A percentile compares a stretch with the other conserved stretches of the same genome.
Conservation (phyloP, 345 rosid species). For the Ricinus communis region DNA sequence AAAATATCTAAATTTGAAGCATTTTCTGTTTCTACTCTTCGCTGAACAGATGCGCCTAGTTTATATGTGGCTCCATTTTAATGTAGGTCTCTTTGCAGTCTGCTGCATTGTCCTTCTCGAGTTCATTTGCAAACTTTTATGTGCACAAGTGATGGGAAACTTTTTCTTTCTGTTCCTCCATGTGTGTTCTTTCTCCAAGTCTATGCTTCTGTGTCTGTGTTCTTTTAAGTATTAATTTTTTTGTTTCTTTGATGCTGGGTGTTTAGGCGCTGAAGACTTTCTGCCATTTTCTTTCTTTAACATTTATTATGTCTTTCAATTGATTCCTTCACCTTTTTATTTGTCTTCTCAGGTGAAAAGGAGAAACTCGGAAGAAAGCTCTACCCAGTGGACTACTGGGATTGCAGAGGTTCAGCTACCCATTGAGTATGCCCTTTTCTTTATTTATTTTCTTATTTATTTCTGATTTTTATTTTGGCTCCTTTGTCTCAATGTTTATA, state of each 20-base stretch:
- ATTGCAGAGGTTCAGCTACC: conserved; percentile 98
- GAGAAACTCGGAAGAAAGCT: conserved; percentile 91
- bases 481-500: neutral
- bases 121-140: too few relatives aligned
- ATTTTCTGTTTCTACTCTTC: too few relatives aligned
- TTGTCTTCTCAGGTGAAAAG: conserved; percentile 60
- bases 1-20: too few relatives aligned
- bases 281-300: neutral
- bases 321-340: conserved; percentile 1
- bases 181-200: neutral
- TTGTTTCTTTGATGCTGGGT: neutral
- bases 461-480: conserved; percentile 7
- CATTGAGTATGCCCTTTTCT: conserved; percentile 58
- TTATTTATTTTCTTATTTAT: neutral
- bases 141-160: too few relatives aligned
- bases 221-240: neutral
- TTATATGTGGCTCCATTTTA: too few relatives aligned
- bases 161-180: too few relatives aligned
- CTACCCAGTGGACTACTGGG: conserved; percentile 99
- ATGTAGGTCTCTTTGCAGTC: too few relatives aligned
- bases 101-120: too few relatives aligned
- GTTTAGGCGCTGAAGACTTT: neutral
- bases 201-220: neutral
- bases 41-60: too few relatives aligned
- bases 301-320: neutral